A percentile compares a stretch with the other conserved stretches of the same genome.
Evolutionary conservation across 371 early-diverging fungal species (phyloP).

Genomic region (Chytridium lagenaria): DNA sequence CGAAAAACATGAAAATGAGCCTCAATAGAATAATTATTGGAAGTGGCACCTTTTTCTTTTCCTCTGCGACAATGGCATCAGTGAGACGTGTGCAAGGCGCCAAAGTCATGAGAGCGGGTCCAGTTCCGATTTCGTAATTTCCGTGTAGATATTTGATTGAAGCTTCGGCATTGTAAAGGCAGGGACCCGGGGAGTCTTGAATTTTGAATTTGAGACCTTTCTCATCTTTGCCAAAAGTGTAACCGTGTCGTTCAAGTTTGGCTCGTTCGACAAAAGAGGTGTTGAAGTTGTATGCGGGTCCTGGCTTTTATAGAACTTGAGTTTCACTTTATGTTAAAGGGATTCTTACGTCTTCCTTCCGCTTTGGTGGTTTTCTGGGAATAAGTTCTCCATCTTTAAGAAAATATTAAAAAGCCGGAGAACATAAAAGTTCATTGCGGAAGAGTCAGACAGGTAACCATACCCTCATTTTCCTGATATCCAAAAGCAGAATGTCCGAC

Average conservation of each 20-base stretch:
- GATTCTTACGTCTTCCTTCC: constrained; percentile 29
- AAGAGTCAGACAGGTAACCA: background rate
- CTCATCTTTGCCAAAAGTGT: constrained; percentile 32
- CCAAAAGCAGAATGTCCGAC: constrained; percentile 49
- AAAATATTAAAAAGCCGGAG: too few relatives aligned
- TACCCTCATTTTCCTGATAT: constrained; percentile 53
- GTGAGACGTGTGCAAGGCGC: constrained; percentile 53
- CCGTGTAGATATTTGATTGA: constrained; percentile 35
- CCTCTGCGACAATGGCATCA: constrained; percentile 47
- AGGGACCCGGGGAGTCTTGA: constrained; percentile 45
- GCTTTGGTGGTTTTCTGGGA: constrained; percentile 52
- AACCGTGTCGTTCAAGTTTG: constrained; percentile 43
- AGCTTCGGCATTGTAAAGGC: constrained; percentile 38
- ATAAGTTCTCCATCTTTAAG: constrained; percentile 44
- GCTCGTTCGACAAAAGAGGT: constrained; percentile 50
- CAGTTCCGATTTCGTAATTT: constrained; percentile 33
- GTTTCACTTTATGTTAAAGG: background rate
- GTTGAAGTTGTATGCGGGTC: constrained; percentile 45
- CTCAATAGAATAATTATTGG: constrained; percentile 5
- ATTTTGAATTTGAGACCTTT: constrained; percentile 43
- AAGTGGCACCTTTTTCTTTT: constrained; percentile 45
- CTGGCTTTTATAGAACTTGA: constrained; percentile 37
- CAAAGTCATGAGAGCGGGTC: constrained; percentile 52
- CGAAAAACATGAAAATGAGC: background rate
- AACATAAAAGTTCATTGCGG: too few relatives aligned